Evolutionary conservation across 1,139 yeast species (phyloP).

Genomic region (Lodderomyces pseudojiufengensis): DNA sequence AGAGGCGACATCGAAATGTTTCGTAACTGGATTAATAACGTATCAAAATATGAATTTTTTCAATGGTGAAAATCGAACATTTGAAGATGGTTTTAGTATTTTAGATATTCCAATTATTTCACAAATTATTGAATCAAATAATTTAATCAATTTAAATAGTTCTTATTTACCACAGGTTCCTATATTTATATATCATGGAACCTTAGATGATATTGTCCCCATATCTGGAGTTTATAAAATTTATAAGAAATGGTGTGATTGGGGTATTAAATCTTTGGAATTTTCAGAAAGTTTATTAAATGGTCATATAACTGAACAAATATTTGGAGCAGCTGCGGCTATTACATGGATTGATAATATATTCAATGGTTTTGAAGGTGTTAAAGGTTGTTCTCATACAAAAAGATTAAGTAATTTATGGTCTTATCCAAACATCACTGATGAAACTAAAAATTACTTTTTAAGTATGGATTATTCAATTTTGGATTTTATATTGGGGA

Average conservation of each 20-base stretch:
- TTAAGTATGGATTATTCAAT: conserved; percentile 5
- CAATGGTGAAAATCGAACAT: conserved; percentile 1
- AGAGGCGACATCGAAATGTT: conserved; percentile 5
- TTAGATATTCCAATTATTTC: conserved; percentile 15
- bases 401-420: conserved; percentile 7
- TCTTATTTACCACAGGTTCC: conserved; percentile 28
- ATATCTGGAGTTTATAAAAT: conserved; percentile 20
- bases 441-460: conserved; percentile 2
- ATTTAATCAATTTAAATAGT: conserved; percentile 15
- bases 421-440: conserved; percentile 7
- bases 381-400: conserved; percentile 10
- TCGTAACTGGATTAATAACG: conserved; percentile 1
- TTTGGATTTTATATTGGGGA: not conserved
- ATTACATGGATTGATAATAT: conserved; percentile 23
- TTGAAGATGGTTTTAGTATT: conserved; percentile 17
- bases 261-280: conserved; percentile 29
- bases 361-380: conserved; percentile 8
- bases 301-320: conserved; percentile 27
- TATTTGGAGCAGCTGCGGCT: conserved; percentile 30
- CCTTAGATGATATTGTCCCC: conserved; percentile 29
- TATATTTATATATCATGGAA: conserved; percentile 32
- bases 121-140: conserved; percentile 18
- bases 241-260: conserved; percentile 29
- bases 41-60: conserved; percentile 8
- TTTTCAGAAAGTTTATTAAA: conserved; percentile 22